A percentile compares a stretch with the other conserved stretches of the same genome.
Conservation (phyloP, 1,139 yeast species). For the Meyerozyma carpophila region DNA sequence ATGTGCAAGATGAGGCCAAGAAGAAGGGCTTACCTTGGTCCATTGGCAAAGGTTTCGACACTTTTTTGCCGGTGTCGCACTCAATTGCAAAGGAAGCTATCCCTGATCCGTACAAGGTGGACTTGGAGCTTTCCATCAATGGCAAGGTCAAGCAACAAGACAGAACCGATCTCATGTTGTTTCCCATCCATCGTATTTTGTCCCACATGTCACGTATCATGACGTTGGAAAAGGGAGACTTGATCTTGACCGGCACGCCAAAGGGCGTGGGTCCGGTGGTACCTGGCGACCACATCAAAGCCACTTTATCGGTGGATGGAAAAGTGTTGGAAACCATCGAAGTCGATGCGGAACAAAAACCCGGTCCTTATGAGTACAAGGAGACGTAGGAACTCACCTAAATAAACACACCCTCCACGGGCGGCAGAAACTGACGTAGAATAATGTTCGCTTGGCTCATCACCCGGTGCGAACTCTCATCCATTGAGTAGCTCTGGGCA, state of each 20-base stretch:
- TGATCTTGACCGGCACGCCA: conserved; percentile 93
- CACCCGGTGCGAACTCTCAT: conserved; percentile 62
- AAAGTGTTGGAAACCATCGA: conserved; percentile 48
- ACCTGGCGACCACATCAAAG: conserved; percentile 75
- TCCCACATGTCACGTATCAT: conserved; percentile 79
- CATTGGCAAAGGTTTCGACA: conserved; percentile 94
- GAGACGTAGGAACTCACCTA: conserved; percentile 33
- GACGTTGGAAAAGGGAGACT: conserved; percentile 88
- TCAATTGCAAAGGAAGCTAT: conserved; percentile 63
- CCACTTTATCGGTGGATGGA: conserved; percentile 54
- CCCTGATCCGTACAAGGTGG: conserved; percentile 70
- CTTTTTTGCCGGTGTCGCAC: conserved; percentile 78
- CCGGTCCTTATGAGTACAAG: conserved; percentile 72
- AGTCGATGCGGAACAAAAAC: conserved; percentile 56
- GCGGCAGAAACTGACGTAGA: conserved; percentile 70
- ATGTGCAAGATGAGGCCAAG: conserved; percentile 93
- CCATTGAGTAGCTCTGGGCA: conserved; percentile 92
- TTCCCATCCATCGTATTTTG: conserved; percentile 76
- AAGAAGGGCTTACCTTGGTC: conserved; percentile 95
- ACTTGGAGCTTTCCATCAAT: conserved; percentile 63
- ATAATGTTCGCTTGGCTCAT: conserved; percentile 68
- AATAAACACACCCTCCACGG: conserved; percentile 42
- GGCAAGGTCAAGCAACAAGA: conserved; percentile 71
- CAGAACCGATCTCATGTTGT: conserved; percentile 78
- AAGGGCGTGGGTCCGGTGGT: conserved; percentile 87